Evolutionary conservation across 139 green algal genomes (phyloP), one percentile per base, ranked within the genome.

Genomic region (Pycnococcus provasolii): DNA sequence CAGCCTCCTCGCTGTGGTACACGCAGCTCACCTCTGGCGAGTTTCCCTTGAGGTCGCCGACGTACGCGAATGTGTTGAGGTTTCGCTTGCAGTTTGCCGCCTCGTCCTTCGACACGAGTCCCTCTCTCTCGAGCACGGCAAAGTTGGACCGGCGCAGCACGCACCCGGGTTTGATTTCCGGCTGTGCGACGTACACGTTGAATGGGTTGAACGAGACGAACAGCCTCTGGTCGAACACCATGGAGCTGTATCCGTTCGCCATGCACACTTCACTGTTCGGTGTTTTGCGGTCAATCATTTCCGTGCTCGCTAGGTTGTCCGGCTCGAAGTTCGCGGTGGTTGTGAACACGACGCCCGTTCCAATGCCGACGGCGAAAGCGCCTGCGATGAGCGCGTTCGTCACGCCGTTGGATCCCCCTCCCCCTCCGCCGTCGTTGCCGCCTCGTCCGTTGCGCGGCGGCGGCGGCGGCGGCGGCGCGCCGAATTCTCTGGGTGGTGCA

Each of bases 61-160:
- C 93, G 78, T 92, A 99, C 0, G 89, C 93, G 82, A 99, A 99
- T 1, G 93, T 99, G 81, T 98, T 98, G 90, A 97, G 97, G 74
- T 89, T 88, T 9, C 85, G 76, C 79, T 94, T 97, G 84, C 93
- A 99, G 40, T 80, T 58, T 53, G 88, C 74, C 64, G 90, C 84
- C 77, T 93, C 63, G 45, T 68, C 52, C 44, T 67, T 41, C 26
- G 72, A 78, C 2, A 99, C 86, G 41, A 99, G 81, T 42, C 88
- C 83, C n/a, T 89, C 73, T 4, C 74, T 81, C 74, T 99, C 93
- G 47, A 99, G 79, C 57, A 97, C 84, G 41, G 80, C 82, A 53
- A 96, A 82, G 77, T 98, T 99, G 74, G 77, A 84, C 13, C 88
- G 83, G 40, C 90, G 74, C 60, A 99, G 78, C 57, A 99, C 89